Conservation (phyloP, 768 basidiomycete species). For the Lactarius pseudohatsudake region DNA sequence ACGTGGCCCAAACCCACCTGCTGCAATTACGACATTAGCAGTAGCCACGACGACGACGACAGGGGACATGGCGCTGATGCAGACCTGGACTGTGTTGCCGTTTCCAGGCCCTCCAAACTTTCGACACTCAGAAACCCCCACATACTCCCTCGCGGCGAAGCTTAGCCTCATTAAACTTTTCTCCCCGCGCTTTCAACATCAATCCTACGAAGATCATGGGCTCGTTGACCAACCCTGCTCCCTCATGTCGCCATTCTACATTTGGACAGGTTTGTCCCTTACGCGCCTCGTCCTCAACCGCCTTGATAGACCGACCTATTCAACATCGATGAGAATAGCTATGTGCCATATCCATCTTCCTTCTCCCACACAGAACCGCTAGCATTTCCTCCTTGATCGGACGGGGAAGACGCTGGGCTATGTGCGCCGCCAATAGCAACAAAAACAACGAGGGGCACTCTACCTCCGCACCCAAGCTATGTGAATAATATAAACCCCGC, state of each 20-base stretch:
- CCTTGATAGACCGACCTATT: constrained; percentile 51
- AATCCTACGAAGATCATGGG: constrained; percentile 64
- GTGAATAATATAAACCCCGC: too few species aligned
- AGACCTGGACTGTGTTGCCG: too few species aligned
- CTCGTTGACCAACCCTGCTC: constrained; percentile 70
- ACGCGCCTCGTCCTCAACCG: constrained; percentile 30
- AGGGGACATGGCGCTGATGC: too few species aligned
- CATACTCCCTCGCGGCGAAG: constrained; percentile 39
- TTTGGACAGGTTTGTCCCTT: constrained; percentile 42
- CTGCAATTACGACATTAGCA: too few species aligned
- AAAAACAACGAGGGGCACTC: too few species aligned
- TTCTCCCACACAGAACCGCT: constrained; percentile 37
- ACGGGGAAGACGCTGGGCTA: constrained; percentile 69
- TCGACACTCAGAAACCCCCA: constrained; percentile 14
- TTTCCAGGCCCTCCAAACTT: too few species aligned
- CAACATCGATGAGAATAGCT: constrained; percentile 73
- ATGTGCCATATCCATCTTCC: constrained; percentile 46
- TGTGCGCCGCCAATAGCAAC: too few species aligned
- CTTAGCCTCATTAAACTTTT: constrained; percentile 49
- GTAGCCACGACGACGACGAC: too few species aligned
- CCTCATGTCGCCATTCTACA: constrained; percentile 42
- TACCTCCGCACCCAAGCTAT: too few species aligned
- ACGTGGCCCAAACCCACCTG: too few species aligned
- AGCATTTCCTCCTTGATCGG: constrained; percentile 58
- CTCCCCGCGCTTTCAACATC: constrained; percentile 57